These are phyloP conservation scores for Aspergillus egyptiacus DNA, from an alignment of 495 filamentous ascomycete species.

Conservation along the genomic window DNA sequence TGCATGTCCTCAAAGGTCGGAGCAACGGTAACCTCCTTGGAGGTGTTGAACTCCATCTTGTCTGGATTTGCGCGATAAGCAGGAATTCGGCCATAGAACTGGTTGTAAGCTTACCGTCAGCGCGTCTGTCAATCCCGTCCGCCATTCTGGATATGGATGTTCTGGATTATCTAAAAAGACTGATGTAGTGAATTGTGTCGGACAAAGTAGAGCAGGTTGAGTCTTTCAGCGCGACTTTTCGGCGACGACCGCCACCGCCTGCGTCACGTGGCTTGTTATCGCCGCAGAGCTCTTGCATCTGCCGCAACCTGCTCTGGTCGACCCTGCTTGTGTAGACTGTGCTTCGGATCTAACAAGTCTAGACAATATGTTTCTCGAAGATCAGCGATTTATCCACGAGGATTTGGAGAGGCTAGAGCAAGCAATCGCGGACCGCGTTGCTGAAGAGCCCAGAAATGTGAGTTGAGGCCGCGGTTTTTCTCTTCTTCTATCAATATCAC, in stretches of 20 bases:
- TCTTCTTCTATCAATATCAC: neutral
- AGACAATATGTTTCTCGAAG: slow-evolving; percentile 72
- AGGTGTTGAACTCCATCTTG: slow-evolving; percentile 96
- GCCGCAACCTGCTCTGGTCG: neutral
- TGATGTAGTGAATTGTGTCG: neutral
- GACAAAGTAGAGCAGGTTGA: too few relatives aligned
- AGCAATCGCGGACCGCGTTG: slow-evolving; percentile 80
- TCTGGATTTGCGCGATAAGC: slow-evolving; percentile 47
- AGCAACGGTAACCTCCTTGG: slow-evolving; percentile 90
- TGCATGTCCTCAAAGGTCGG: slow-evolving; percentile 71
- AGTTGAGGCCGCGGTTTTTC: slow-evolving; percentile 25
- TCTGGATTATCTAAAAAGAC: slow-evolving; percentile 1
- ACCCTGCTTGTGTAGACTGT: neutral
- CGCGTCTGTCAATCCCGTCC: slow-evolving; percentile 88
- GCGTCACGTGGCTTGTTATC: slow-evolving; percentile 25
- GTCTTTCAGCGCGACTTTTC: slow-evolving; percentile 24
- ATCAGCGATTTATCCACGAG: slow-evolving; percentile 88
- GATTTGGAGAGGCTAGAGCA: slow-evolving; percentile 92
- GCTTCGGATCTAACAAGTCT: neutral
- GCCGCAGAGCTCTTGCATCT: slow-evolving; percentile 27
- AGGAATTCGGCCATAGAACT: slow-evolving; percentile 6
- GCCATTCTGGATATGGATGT: slow-evolving; percentile 56
- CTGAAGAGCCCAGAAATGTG: slow-evolving; percentile 85
- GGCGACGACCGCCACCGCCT: slow-evolving; percentile 18
- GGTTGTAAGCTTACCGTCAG: slow-evolving; percentile 52